phyloP scores from a whole-genome alignment of 176 grass and related monocot genomes.

The Avena sativa region DNA sequence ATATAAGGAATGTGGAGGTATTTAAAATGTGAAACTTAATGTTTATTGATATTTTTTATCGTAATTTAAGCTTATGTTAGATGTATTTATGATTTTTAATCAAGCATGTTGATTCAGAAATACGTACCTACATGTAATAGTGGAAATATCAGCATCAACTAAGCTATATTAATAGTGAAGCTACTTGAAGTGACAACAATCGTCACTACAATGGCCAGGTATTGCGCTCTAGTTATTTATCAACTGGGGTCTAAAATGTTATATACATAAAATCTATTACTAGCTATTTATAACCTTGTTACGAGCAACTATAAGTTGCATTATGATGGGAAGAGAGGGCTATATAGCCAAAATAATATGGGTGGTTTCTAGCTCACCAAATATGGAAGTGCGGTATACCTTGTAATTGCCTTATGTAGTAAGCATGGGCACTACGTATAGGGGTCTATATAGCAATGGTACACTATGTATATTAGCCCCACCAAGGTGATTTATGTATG shows the following conservation, averaged over 20 bases:
- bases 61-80: neutral
- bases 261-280: neutral
- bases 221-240: neutral
- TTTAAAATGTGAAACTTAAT: too few species aligned
- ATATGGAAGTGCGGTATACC: neutral
- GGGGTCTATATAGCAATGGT: neutral
- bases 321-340: neutral
- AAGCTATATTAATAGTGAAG: neutral
- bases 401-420: neutral
- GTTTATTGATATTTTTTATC: neutral
- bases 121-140: neutral
- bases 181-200: neutral
- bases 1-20: too few species aligned
- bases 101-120: neutral
- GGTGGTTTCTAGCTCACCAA: neutral
- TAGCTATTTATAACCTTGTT: neutral
- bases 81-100: neutral
- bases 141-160: neutral
- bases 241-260: neutral
- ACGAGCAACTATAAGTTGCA: neutral
- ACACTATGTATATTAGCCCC: too few species aligned
- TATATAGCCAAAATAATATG: neutral
- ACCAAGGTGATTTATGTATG: too few species aligned
- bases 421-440: neutral
- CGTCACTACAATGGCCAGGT: neutral